Evolutionary conservation across 139 green algal genomes (phyloP).

Genomic region (Medakamo hakoo): DNA sequence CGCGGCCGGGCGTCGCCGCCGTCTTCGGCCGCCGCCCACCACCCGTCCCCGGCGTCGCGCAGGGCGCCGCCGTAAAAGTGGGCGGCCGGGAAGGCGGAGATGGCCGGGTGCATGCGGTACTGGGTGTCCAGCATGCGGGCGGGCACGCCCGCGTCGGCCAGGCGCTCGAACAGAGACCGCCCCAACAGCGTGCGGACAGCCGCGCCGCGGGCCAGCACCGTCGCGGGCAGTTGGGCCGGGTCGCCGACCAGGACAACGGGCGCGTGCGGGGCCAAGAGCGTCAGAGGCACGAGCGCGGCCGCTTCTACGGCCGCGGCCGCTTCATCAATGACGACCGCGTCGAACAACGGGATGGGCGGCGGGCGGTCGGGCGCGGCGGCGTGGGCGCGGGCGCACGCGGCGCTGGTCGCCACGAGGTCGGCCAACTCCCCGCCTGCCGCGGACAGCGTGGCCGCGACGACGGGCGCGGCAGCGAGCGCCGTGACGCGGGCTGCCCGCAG

Average conservation of each 20-base stretch:
- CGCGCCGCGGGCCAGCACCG: constrained; percentile 39
- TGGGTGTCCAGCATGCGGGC: constrained; percentile 42
- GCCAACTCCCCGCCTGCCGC: constrained; percentile 40
- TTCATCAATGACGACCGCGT: constrained; percentile 52
- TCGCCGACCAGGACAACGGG: constrained; percentile 51
- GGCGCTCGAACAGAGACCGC: constrained; percentile 50
- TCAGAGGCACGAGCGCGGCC: constrained; percentile 45
- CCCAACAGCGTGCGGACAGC: constrained; percentile 25
- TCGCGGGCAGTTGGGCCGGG: constrained; percentile 58
- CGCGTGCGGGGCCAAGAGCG: constrained; percentile 25
- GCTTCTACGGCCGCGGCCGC: constrained; percentile 56
- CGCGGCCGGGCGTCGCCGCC: constrained; percentile 10
- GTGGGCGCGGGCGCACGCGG: constrained; percentile 7
- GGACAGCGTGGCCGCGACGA: constrained; percentile 43
- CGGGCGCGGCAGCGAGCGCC: constrained; percentile 28
- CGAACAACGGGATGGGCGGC: constrained; percentile 30
- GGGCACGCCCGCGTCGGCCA: constrained; percentile 21
- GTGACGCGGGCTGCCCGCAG: constrained; percentile 23
- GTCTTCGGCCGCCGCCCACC: constrained; percentile 27
- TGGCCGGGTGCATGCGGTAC: constrained; percentile 61
- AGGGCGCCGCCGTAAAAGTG: constrained; percentile 50
- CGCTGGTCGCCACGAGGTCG: constrained; percentile 9
- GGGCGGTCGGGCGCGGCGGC: too few relatives aligned
- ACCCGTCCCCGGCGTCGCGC: constrained; percentile 16
- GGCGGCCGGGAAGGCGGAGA: constrained; percentile 23